A percentile compares a stretch with the other conserved stretches of the same genome.
Conservation (phyloP, 441 rosid species). For the Aleurites moluccanus region DNA sequence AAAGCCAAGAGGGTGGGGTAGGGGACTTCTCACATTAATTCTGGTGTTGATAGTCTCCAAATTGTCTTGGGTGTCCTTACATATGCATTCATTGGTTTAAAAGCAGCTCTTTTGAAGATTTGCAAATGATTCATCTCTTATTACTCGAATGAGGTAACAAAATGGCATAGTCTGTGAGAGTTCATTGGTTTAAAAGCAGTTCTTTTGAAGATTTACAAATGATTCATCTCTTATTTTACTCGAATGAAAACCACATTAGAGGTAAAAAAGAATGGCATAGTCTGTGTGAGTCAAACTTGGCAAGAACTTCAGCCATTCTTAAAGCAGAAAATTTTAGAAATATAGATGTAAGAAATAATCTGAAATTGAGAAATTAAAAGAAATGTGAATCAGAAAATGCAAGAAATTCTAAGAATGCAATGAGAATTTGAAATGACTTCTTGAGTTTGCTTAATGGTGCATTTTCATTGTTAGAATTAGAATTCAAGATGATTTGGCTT, state of each 20-base stretch:
- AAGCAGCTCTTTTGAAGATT: not conserved
- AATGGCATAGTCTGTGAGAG: not conserved
- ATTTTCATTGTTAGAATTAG: not conserved
- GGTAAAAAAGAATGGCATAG: not conserved
- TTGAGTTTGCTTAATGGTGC: not conserved
- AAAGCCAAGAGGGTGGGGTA: too few relatives aligned
- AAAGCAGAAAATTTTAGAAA: too few relatives aligned
- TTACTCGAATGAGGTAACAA: not conserved
- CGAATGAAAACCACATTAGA: too few relatives aligned
- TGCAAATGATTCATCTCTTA: not conserved
- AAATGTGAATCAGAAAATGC: not conserved
- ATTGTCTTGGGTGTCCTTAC: not conserved
- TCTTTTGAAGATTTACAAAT: not conserved
- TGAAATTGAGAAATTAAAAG: not conserved
- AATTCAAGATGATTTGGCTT: not conserved
- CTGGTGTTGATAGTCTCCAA: not conserved
- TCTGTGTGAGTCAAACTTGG: not conserved
- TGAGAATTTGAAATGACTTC: not conserved
- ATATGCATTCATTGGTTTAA: too few relatives aligned
- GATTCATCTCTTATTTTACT: not conserved
- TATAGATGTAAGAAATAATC: not conserved
- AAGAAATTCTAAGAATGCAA: not conserved
- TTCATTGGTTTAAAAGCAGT: not conserved
- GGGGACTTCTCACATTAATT: not conserved
- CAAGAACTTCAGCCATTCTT: not conserved